Base-by-base conservation (phyloP, 176 grass and related monocot genomes). In the Lolium rigidum region DNA sequence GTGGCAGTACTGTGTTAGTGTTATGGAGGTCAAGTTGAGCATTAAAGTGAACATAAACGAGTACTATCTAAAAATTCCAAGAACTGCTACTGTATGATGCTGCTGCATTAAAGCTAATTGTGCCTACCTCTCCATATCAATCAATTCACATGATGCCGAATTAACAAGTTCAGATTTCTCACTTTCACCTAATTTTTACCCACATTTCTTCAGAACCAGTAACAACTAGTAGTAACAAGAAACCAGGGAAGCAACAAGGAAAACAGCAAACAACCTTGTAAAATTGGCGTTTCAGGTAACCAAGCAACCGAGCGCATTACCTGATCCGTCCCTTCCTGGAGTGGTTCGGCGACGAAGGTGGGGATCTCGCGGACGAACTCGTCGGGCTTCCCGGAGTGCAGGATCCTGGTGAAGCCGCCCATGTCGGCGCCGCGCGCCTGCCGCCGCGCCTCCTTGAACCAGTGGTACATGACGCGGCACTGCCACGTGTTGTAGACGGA, bases 391-490 rank as follows among this genome's bases (percentile, higher is more conserved):
- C 96, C 93, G 20, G 96, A 98, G 86, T 98, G 96, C 81, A 95
- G 74, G 82, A 98, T 91, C 96, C 93, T 83, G 49, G 96, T 95
- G 86, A 98, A 98, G 5, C 93, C 96, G 18, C 90, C 93, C 96
- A 98, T 94, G 82, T 98, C 96, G 79, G 60, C 72, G 47, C 86
- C 88, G 54, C 66, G 80, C 28, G 58, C 61, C 81, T 16, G 79
- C 59, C 76, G 85, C 28, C 79, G 85, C 31, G 75, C 88, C 88
- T 91, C 59, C 90, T 92, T 98, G 93, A 95, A 98, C 93, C 96
- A 98, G 91, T 95, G 89, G 78, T 98, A 98, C 96, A 98, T 98
- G 46, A 98, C 86, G 70, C 93, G 83, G 84, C 96, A 98, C 79
- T 95, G 96, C 96, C 96, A 98, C 61, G 92, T 89, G 86, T 80